Base-by-base conservation (phyloP, 208 protist genomes). In the Phytomonas francai region DNA sequence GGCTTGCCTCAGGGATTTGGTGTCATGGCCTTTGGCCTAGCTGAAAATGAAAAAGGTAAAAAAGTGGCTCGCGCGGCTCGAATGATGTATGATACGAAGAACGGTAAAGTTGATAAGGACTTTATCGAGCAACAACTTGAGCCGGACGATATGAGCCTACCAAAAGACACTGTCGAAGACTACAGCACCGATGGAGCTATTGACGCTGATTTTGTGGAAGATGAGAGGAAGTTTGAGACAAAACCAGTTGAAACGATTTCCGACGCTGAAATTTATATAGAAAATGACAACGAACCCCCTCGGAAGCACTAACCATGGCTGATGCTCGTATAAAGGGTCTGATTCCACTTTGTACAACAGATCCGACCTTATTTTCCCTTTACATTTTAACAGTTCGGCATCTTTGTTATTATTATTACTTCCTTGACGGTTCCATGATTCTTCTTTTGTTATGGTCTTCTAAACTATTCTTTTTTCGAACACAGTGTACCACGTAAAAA, bases 1-100 rank as follows among this genome's bases (percentile, higher is more conserved):
- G 84, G 87, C 22, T 82, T 86, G 33, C 76, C 78, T 25, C 74
- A 74, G 14, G 75, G 79, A 27, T 84, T 96, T 71, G 91, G 88
- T 27, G 78, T 96, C 77, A 96, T 96, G 91, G 91, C 91, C 16
- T 96, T 96, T 76, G 91, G 91, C 1, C 71, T 94, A 56, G 91
- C 85, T 3, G 88, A 94, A 54, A 94, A 96, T 65, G 91, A 96
- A 65, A 89, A 83, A 65, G 91, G 91, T 2, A 96, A 96, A 70
- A 93, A 93, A 70, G 88, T 96, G 34, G 91, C 88, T 0, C 73
- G 88, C 0, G 88, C 78, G 4, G 91, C 91, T 19, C 89, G 85
- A 73, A 63, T 94, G 36, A 76, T 72, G 9, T 90, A 85, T 70
- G 87, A 96, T 62, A 73, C 85, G n/a, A 86, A 84, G 36, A 93